Percentiles rank a stretch among this genome's conserved stretches.
These are phyloP conservation scores for Evernia prunastri DNA, from an alignment of 495 filamentous ascomycete species.

Conservation along the genomic window DNA sequence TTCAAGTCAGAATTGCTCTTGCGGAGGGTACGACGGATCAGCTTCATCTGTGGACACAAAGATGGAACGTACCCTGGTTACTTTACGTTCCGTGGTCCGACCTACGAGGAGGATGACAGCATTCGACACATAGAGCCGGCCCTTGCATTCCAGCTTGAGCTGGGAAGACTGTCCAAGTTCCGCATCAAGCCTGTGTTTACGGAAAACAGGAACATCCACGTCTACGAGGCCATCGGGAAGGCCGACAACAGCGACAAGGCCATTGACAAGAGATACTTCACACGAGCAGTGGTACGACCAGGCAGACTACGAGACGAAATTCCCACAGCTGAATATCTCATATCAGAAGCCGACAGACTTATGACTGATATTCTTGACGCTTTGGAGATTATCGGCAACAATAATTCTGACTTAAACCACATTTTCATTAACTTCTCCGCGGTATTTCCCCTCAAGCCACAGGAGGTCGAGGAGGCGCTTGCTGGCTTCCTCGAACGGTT, in stretches of 20 bases:
- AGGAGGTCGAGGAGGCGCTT: slow-evolving; percentile 89
- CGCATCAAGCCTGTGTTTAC: slow-evolving; percentile 97
- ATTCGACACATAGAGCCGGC: slow-evolving; percentile 97
- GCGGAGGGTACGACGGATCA: slow-evolving; percentile 78
- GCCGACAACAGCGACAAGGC: slow-evolving; percentile 76
- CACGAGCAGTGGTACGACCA: slow-evolving; percentile 85
- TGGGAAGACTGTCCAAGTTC: slow-evolving; percentile 91
- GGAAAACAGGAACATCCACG: slow-evolving; percentile 97
- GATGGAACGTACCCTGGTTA: slow-evolving; percentile 95
- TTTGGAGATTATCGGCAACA: slow-evolving; percentile 96
- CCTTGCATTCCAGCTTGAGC: slow-evolving; percentile 94
- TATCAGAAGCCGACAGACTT: slow-evolving; percentile 90
- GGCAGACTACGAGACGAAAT: slow-evolving; percentile 94
- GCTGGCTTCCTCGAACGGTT: slow-evolving; percentile 95
- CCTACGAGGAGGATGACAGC: slow-evolving; percentile 81
- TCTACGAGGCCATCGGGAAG: slow-evolving; percentile 95
- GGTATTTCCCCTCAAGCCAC: slow-evolving; percentile 84
- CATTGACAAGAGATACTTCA: slow-evolving; percentile 85
- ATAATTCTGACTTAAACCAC: slow-evolving; percentile 98
- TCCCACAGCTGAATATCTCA: slow-evolving; percentile 93
- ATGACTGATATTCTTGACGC: slow-evolving; percentile 98
- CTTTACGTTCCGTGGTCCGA: slow-evolving; percentile 93
- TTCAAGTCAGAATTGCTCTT: slow-evolving; percentile 76
- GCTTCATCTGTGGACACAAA: slow-evolving; percentile 92
- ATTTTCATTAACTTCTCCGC: slow-evolving; percentile 99